These are phyloP conservation scores for Jamesozyma lodderae DNA, from an alignment of 805 yeast species.

Conservation along the genomic window DNA sequence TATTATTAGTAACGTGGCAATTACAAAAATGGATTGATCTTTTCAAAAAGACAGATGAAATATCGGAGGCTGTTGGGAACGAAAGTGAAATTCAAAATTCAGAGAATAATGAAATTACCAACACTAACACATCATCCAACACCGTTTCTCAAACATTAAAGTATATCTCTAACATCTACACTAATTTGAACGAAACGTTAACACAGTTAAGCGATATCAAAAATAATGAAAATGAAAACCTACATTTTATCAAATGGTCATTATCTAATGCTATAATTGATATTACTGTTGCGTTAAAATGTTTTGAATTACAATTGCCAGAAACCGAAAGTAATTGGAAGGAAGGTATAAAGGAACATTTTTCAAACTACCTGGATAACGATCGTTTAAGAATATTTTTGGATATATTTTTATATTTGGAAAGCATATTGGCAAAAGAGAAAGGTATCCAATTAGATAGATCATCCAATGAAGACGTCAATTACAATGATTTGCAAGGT, in stretches of 20 bases:
- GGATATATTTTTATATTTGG: constrained; percentile 21
- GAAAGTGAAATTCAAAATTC: neutral
- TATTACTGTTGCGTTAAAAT: constrained; percentile 18
- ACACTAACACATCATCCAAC: neutral
- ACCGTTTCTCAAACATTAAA: constrained; percentile 7
- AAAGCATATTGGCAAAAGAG: constrained; percentile 19
- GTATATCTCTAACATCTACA: constrained; percentile 10
- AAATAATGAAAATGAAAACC: neutral
- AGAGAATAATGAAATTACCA: neutral
- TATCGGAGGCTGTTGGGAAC: neutral
- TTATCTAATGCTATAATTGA: constrained; percentile 21
- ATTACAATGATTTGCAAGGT: constrained; percentile 13
- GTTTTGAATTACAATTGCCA: constrained; percentile 24
- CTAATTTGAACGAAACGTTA: constrained; percentile 11
- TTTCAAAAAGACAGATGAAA: constrained; percentile 8
- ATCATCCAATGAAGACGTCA: constrained; percentile 22
- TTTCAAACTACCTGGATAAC: constrained; percentile 11
- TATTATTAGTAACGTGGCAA: constrained; percentile 23
- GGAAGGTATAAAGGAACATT: constrained; percentile 9
- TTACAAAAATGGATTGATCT: constrained; percentile 25
- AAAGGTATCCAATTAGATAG: constrained; percentile 17
- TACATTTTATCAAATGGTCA: constrained; percentile 10
- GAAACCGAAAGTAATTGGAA: constrained; percentile 19
- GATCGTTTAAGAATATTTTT: constrained; percentile 8
- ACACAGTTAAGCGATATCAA: constrained; percentile 3